Evolutionary conservation across 2,329 filamentous ascomycete genomes (phyloP).

Genomic region (Rhynchosporium agropyri): DNA sequence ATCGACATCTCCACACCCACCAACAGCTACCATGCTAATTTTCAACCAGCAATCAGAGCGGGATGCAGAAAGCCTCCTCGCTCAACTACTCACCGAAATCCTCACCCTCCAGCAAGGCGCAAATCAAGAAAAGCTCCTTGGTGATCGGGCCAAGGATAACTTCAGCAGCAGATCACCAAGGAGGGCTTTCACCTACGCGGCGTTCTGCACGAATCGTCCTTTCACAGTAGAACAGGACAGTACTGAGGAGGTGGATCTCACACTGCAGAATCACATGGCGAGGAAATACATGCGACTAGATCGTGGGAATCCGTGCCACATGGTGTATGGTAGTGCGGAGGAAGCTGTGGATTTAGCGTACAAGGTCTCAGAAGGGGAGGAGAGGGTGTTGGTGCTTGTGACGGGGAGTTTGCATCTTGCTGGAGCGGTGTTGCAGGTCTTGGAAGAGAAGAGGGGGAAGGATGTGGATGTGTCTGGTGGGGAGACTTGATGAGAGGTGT

Average conservation of each 20-base stretch:
- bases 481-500: not conserved
- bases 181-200: constrained; percentile 65
- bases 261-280: constrained; percentile 70
- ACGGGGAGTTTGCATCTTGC: constrained; percentile 87
- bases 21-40: constrained; percentile 57
- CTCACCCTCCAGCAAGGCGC: not conserved
- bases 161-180: not conserved
- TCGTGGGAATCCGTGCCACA: constrained; percentile 46
- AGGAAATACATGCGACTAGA: constrained; percentile 60
- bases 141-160: too few relatives aligned
- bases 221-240: constrained; percentile 49
- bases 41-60: constrained; percentile 89
- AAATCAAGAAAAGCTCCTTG: too few relatives aligned
- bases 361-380: constrained; percentile 41
- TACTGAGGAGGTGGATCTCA: constrained; percentile 51
- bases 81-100: constrained; percentile 62
- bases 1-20: not conserved
- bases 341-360: constrained; percentile 61
- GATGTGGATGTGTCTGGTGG: not conserved
- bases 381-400: constrained; percentile 65
- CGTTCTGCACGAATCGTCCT: constrained; percentile 79
- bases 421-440: constrained; percentile 73
- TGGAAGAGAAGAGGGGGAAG: constrained; percentile 44
- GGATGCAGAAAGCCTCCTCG: constrained; percentile 68
- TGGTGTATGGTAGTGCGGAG: constrained; percentile 68